Evolutionary conservation across 2,329 filamentous ascomycete species (phyloP), one percentile per base, ranked within the genome.

Genomic region (Dichotomopilus funicola): DNA sequence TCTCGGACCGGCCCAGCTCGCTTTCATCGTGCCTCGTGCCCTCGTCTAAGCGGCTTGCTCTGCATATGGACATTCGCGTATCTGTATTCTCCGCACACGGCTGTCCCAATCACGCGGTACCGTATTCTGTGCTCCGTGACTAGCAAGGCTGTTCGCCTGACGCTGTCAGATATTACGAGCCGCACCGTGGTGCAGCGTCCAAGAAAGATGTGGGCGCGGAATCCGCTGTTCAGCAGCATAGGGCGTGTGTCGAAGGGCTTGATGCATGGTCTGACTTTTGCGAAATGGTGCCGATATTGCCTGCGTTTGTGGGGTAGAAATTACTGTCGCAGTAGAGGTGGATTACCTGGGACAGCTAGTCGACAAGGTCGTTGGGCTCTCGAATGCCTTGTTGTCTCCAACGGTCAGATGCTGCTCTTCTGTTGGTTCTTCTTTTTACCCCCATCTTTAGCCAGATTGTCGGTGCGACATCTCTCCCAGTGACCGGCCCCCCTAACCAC

Each of bases 271-370:
- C 19, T 3, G 19, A 27, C 19, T 27, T 27, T 27, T 27, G 19
- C 19, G 19, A 27, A 27, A 27, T 27, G 19, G 19, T 27, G 19
- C 53, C 42, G 55, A 66, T 56, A 63, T 65, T 65, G 58, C 63
- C 36, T 66, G 61, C 63, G 56, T 65, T 63, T 65, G 62, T 66
- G 63, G 64, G 63, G 63, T 63, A 63, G n/a, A 56, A 27, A 58
- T 56, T 50, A 51, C 34, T 34, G 53, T 55, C 48, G 36, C 44
- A 53, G 49, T 49, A 34, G 54, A 34, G 53, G 52, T 44, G 50
- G 42, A 43, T 54, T 57, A 51, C 47, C 60, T 55, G 56, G 57
- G 54, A 27, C 19, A 27, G 19, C 19, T 27, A 27, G 19, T 27
- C 2, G 19, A 27, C 19, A 27, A 27, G 19, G 19, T 27, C 19